Conservation (phyloP, 2,329 filamentous ascomycete genomes). For the Fusarium zealandicum region DNA sequence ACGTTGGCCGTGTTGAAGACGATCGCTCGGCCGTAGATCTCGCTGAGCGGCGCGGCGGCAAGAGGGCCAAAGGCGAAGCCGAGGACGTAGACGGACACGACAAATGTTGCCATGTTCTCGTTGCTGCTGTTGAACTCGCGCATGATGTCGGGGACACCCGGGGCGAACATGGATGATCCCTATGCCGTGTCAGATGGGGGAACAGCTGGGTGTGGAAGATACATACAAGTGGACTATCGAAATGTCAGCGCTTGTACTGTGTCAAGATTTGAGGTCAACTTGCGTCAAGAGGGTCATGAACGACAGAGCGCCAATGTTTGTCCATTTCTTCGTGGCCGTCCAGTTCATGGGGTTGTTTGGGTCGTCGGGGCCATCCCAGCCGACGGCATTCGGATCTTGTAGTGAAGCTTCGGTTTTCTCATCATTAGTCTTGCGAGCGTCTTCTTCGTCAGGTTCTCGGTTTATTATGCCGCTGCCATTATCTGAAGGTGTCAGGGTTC, state of each 20-base stretch:
- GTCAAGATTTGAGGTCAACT: neutral
- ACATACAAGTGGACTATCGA: slow-evolving; percentile 35
- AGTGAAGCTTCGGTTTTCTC: neutral
- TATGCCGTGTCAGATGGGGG: slow-evolving; percentile 9
- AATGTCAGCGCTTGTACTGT: slow-evolving; percentile 2
- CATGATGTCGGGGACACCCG: slow-evolving; percentile 55
- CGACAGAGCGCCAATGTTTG: slow-evolving; percentile 46
- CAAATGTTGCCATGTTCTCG: slow-evolving; percentile 51
- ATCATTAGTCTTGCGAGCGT: neutral
- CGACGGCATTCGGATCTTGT: slow-evolving; percentile 34
- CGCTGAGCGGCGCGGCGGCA: slow-evolving; percentile 68
- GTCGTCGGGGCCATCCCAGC: slow-evolving; percentile 49
- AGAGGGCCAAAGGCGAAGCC: slow-evolving; percentile 66
- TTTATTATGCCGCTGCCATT: neutral
- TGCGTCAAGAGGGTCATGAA: slow-evolving; percentile 41
- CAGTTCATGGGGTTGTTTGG: slow-evolving; percentile 71
- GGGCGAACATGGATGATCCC: slow-evolving; percentile 45
- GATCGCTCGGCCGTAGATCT: slow-evolving; percentile 64
- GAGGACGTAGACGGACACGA: slow-evolving; percentile 56
- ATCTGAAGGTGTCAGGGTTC: slow-evolving; percentile 24
- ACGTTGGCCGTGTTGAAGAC: slow-evolving; percentile 51
- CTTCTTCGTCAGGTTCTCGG: slow-evolving; percentile 20
- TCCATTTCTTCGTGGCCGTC: slow-evolving; percentile 55
- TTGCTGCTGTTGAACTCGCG: slow-evolving; percentile 50
- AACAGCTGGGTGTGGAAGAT: rapidly evolving